Conservation (phyloP, 1,284 basidiomycete genomes). For the Xerocomus alliaceus region DNA sequence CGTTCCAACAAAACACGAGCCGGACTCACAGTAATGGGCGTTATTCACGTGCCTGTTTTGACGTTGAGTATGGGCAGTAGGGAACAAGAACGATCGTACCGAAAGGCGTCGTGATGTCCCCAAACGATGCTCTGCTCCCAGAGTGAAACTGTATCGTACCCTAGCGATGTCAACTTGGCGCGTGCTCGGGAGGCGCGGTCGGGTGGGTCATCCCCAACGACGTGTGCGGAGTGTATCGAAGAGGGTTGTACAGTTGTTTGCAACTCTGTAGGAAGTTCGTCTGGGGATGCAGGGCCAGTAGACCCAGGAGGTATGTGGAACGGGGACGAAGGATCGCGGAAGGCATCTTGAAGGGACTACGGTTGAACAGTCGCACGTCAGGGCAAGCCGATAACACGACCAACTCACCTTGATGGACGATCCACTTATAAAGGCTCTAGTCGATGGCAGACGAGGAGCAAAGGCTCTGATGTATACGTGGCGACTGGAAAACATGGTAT, state of each 20-base stretch:
- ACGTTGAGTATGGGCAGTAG: not conserved
- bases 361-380: not conserved
- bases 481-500: slow-evolving; percentile 16
- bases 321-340: slow-evolving; percentile 69
- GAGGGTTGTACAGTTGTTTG: not conserved
- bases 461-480: not conserved
- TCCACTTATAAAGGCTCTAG: slow-evolving; percentile 27
- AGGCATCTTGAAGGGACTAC: slow-evolving; percentile 65
- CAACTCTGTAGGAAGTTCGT: slow-evolving; percentile 38
- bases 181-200: slow-evolving; percentile 48
- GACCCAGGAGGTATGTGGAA: slow-evolving; percentile 68
- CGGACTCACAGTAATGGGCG: slow-evolving; percentile 64
- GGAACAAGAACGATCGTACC: slow-evolving; percentile 51
- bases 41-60: slow-evolving; percentile 75
- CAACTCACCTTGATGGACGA: slow-evolving; percentile 37
- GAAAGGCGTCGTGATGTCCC: slow-evolving; percentile 79
- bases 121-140: slow-evolving; percentile 76
- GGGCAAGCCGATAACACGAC: not conserved
- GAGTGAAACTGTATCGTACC: slow-evolving; percentile 66
- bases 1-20: not conserved
- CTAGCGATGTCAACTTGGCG: slow-evolving; percentile 51
- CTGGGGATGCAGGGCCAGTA: slow-evolving; percentile 64
- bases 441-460: slow-evolving; percentile 7
- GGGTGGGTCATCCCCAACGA: not conserved
- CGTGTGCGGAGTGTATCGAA: not conserved